Evolutionary conservation across 2,329 filamentous ascomycete species (phyloP).

Genomic region (Fusarium sp.): DNA sequence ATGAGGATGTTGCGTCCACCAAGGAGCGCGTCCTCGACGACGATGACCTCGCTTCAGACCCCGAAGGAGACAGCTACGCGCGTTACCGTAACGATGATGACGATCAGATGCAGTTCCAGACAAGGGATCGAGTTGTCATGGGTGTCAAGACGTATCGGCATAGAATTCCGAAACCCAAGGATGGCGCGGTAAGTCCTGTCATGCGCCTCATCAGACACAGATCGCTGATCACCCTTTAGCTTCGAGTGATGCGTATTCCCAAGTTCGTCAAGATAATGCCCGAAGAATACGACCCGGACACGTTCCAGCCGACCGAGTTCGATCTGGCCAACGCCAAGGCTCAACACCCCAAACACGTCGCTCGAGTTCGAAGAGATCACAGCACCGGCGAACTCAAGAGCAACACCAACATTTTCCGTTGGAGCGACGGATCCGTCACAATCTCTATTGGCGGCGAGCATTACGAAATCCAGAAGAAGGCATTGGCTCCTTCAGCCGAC

Average conservation of each 20-base stretch:
- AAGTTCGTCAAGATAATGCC: constrained; percentile 79
- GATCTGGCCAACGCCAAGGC: constrained; percentile 66
- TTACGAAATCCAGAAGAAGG: constrained; percentile 79
- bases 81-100: constrained; percentile 58
- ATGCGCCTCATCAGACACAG: neutral
- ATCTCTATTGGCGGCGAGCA: constrained; percentile 81
- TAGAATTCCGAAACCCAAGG: constrained; percentile 75
- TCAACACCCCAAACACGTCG: constrained; percentile 71
- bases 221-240: constrained; percentile 55
- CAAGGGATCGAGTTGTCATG: constrained; percentile 69
- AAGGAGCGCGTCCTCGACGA: constrained; percentile 75
- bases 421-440: constrained; percentile 84
- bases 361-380: constrained; percentile 77
- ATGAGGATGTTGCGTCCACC: constrained; percentile 69
- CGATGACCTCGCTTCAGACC: constrained; percentile 67
- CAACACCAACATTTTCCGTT: constrained; percentile 79
- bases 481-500: constrained; percentile 71
- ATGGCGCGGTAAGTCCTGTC: constrained; percentile 70
- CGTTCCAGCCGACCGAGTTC: constrained; percentile 71
- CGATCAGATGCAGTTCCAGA: constrained; percentile 59
- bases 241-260: constrained; percentile 78
- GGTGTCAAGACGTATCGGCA: constrained; percentile 76
- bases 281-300: constrained; percentile 73
- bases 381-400: constrained; percentile 76
- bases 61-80: constrained; percentile 57